Percentiles rank a stretch among this genome's conserved stretches.
Evolutionary conservation across 2,329 filamentous ascomycete species (phyloP).

Genomic region (Elsinoe batatas): DNA sequence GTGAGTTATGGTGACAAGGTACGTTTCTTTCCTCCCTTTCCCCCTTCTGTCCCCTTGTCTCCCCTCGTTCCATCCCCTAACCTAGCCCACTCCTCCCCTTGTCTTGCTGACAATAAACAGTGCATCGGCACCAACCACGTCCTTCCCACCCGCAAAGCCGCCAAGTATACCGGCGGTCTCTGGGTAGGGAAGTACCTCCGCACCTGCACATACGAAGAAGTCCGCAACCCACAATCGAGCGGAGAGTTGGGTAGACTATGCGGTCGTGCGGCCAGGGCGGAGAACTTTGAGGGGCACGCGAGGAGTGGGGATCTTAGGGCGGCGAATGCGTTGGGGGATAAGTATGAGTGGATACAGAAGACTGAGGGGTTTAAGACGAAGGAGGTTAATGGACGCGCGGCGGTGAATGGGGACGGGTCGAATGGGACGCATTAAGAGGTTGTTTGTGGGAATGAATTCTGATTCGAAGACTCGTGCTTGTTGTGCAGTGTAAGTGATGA

Average conservation of each 20-base stretch:
- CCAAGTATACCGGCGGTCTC: constrained; percentile 42
- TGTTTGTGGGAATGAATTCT: not conserved
- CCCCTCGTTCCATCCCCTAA: too few species aligned
- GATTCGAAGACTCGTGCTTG: not conserved
- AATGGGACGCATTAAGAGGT: not conserved
- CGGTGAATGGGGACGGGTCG: not conserved
- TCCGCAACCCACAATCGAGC: constrained; percentile 34
- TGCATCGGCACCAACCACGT: constrained; percentile 48
- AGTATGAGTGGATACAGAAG: constrained; percentile 32
- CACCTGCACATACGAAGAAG: constrained; percentile 46
- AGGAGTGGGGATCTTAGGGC: constrained; percentile 42
- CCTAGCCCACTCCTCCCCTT: too few species aligned
- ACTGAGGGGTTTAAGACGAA: not conserved
- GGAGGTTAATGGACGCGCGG: not conserved
- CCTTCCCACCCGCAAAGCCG: constrained; percentile 40
- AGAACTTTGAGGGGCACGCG: constrained; percentile 47
- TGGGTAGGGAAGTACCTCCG: constrained; percentile 48
- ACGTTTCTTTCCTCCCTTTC: constrained; percentile 22
- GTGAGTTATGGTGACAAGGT: constrained; percentile 45
- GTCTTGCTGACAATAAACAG: constrained; percentile 20
- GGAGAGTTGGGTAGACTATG: constrained; percentile 41
- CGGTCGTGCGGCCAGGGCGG: constrained; percentile 39
- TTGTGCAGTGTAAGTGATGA: not conserved
- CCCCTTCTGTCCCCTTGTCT: too few species aligned
- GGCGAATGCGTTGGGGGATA: constrained; percentile 34